Evolutionary conservation across 768 basidiomycete genomes (phyloP), one percentile per base, ranked within the genome.

Genomic region (Pisolithus marmoratus): DNA sequence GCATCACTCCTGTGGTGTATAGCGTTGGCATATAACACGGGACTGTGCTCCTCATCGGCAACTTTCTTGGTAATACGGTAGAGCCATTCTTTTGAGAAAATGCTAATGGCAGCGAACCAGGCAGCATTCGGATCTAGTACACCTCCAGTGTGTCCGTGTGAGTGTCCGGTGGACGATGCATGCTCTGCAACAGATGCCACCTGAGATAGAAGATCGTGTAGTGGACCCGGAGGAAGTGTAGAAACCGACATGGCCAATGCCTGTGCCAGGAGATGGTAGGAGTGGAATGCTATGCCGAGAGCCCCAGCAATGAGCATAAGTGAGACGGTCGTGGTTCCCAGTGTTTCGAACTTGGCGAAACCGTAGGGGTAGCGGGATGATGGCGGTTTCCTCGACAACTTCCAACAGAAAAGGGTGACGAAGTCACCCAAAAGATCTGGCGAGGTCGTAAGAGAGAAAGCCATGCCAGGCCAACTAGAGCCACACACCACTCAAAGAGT

Each of bases 1-100:
- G 92, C 93, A 66, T 99, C 96, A 57, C 90, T 94, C n/a, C 96
- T 81, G 70, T 99, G 96, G 67, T 98, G 95, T 51, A 94, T 79
- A 6, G 95, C 96, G 66, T 98, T 99, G n/a, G 96, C 96, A 19
- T 86, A 74, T 48, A 99, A 71, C 1, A 99, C 96, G 4, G 91
- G 90, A 61, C 88, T 91, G 60, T 84, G 84, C 68, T 97, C 94
- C 60, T 91, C 82, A 52, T 90, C 83, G 11, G 95, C 96, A 27
- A 99, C 94, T 50, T 78, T 81, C 63, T 87, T 88, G 44, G 94
- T 98, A 43, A 85, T 72, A 40, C 94, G 76, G 69, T 95, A 98
- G 12, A 99, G 67, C 85, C 87, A 97, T 68, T 99, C 96, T 65
- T 99, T 99, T 54, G 79, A 69, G 4, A 91, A 46, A 2, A 98